A percentile compares a stretch with the other conserved stretches of the same genome.
These are phyloP conservation scores for Aspergillus texensis DNA, from an alignment of 2,329 filamentous ascomycete genomes.

Conservation along the genomic window DNA sequence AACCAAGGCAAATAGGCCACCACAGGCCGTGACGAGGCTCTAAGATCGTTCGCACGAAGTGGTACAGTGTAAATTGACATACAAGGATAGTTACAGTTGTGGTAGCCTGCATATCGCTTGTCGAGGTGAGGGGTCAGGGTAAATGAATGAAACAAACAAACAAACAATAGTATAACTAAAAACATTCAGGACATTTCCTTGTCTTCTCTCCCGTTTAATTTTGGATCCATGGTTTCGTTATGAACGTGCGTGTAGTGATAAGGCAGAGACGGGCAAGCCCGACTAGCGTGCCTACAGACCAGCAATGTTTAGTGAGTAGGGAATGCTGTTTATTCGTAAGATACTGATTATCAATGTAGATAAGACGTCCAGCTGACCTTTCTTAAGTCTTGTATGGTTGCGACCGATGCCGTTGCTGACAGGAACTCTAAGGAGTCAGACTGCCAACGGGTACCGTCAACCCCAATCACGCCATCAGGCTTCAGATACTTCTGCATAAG, in stretches of 20 bases:
- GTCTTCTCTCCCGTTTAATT: no score
- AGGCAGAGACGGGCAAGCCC: conserved; percentile 1
- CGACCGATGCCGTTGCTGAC: neutral
- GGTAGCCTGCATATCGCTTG: no score
- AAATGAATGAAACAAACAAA: no score
- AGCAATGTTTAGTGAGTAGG: neutral
- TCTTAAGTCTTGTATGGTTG: neutral
- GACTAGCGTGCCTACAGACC: neutral
- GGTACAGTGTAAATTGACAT: no score
- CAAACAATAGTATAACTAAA: no score
- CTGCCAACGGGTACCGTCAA: neutral
- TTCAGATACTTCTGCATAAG: neutral
- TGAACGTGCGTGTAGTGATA: neutral
- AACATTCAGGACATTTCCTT: no score
- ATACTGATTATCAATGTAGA: neutral
- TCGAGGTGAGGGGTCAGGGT: no score
- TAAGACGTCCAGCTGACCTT: neutral
- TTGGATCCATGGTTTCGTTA: neutral
- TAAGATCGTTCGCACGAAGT: no score
- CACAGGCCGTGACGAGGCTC: no score
- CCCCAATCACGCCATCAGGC: neutral
- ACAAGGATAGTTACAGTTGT: no score
- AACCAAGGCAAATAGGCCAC: no score
- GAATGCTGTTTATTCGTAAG: neutral
- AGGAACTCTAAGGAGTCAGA: no score